Evolutionary conservation across 139 green algal genomes (phyloP).

Genomic region (Astrephomene gubernaculifera): DNA sequence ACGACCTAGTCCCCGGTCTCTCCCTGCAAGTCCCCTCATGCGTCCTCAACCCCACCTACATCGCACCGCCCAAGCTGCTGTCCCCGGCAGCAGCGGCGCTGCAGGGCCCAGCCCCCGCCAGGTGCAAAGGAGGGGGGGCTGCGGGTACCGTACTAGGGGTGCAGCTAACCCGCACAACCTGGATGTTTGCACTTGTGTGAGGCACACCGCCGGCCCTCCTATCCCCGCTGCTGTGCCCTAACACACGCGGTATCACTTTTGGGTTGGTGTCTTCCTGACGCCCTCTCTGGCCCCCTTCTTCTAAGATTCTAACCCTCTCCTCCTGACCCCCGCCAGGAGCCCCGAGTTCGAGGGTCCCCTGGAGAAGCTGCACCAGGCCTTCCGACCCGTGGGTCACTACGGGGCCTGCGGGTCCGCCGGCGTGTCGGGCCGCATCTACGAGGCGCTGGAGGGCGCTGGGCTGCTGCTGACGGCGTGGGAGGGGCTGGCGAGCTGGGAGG

Average conservation of each 20-base stretch:
- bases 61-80: background rate
- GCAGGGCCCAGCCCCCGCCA: background rate
- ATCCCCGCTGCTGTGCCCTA: too few relatives aligned
- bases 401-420: conserved; percentile 18
- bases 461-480: conserved; percentile 43
- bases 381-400: conserved; percentile 29
- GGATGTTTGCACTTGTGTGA: too few relatives aligned
- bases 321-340: background rate
- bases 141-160: background rate
- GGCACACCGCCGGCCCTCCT: too few relatives aligned
- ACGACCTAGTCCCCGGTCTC: conserved; percentile 79
- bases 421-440: conserved; percentile 19
- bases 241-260: too few relatives aligned
- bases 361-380: conserved; percentile 23
- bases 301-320: too few relatives aligned
- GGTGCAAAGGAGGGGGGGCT: background rate
- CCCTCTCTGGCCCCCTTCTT: too few relatives aligned
- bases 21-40: conserved; percentile 42
- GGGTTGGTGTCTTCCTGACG: too few relatives aligned
- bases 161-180: too few relatives aligned
- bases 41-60: conserved; percentile 30
- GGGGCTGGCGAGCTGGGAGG: conserved; percentile 35
- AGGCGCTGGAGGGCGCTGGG: conserved; percentile 6
- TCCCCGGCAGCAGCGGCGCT: background rate
- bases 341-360: background rate